Evolutionary conservation across 805 yeast species (phyloP), one percentile per base, ranked within the genome.

Genomic region (Debaryomyces prosopidis): DNA sequence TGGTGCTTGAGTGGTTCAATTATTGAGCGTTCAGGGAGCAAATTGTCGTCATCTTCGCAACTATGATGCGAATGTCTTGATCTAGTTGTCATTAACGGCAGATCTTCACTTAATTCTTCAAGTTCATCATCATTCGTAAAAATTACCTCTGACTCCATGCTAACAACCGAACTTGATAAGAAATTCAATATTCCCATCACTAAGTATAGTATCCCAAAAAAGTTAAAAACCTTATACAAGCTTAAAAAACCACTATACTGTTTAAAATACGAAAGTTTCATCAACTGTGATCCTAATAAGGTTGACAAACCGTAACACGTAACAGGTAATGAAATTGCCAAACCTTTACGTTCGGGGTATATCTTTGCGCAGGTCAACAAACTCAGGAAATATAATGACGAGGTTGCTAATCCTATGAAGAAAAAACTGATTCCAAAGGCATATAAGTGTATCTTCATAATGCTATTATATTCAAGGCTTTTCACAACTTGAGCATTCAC

Each of bases 301-400:
- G 96, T 80, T 4, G 96, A 85, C 26, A 89, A 58, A 1, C 98
- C 99, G 63, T 86, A 91, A 50, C 85, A 85, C 0, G 96, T 80
- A 2, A 92, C 91, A 0, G 99, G 99, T 37, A 87, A 76, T 43
- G 95, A 85, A 36, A 92, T 89, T 27, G 96, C 87, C 44, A 92
- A 65, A 2, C 96, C 85, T 47, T 89, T 87, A 39, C 76, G 74
- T 33, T 80, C 71, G 0, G 96, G 95, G 58, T 82, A 87, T n/a
- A 90, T 78, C 55, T 87, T 83, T 2, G 97, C 95, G 67, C 96
- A 89, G 1, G 95, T 86, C 26, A 87, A 64, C 49, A 87, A 66
- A 38, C 88, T 79, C 49, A 86, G 77, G 57, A 87, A 86, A 64
- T 84, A 87, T 34, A 86, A 69, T 6, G 89, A 73, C 6, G 89